A percentile compares a stretch with the other conserved stretches of the same genome.
Conservation (phyloP, 352 stramenopile species). For the Pythium rhizo-oryzae region DNA sequence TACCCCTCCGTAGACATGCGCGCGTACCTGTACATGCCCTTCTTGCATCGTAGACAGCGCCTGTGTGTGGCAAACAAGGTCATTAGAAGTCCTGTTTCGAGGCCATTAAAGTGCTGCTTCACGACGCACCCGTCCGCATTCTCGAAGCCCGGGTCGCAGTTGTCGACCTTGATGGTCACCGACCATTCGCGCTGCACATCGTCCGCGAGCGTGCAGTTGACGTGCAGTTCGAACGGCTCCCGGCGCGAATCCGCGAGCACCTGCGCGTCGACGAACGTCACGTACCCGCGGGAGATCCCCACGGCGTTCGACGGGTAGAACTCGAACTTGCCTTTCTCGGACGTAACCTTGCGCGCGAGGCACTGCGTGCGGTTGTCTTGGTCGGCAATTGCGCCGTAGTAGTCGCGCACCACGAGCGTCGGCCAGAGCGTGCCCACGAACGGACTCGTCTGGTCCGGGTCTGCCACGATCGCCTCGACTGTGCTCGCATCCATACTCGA, state of each 20-base stretch:
- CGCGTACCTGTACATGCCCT: constrained; percentile 65
- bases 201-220: constrained; percentile 49
- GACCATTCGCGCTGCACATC: constrained; percentile 25
- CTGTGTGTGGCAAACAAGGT: constrained; percentile 26
- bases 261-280: constrained; percentile 48
- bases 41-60: constrained; percentile 55
- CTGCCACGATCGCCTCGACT: neutral
- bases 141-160: constrained; percentile 62
- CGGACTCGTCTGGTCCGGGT: constrained; percentile 22
- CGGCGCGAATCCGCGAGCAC: constrained; percentile 38
- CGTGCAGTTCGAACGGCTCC: constrained; percentile 40
- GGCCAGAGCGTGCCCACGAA: constrained; percentile 45
- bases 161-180: constrained; percentile 50
- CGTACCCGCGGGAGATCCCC: constrained; percentile 40
- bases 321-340: constrained; percentile 41
- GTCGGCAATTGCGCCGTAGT: constrained; percentile 51
- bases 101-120: neutral
- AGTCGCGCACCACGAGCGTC: constrained; percentile 62
- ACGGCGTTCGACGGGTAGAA: constrained; percentile 46
- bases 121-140: constrained; percentile 54
- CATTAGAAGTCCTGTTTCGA: neutral
- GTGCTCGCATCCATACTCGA: constrained; percentile 2
- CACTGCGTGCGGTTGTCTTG: constrained; percentile 51
- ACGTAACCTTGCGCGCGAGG: constrained; percentile 22
- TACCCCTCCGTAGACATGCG: too few relatives aligned